A percentile compares a stretch with the other conserved stretches of the same genome.
Conservation (phyloP, 164 flowering plant genomes). For the Amborella trichopoda region DNA sequence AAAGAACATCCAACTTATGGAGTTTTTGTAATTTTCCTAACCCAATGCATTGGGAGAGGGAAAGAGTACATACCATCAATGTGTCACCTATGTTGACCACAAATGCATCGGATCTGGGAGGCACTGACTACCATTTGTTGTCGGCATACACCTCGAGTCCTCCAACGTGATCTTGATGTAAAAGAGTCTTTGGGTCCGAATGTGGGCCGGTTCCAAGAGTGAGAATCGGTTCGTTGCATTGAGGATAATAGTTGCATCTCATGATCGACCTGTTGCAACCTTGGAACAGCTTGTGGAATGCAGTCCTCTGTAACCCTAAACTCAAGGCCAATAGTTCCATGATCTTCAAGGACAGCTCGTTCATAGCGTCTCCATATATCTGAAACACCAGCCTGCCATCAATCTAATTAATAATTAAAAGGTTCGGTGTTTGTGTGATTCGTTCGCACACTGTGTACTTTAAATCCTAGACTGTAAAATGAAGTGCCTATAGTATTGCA, state of each 20-base stretch:
- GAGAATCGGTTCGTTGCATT: constrained; percentile 46
- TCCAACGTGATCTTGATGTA: constrained; percentile 62
- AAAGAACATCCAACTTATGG: no score
- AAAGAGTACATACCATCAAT: constrained; percentile 37
- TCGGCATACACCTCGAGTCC: constrained; percentile 61
- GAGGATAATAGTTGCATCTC: constrained; percentile 65
- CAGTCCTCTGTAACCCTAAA: constrained; percentile 30
- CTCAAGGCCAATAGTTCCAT: constrained; percentile 67
- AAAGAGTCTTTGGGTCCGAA: constrained; percentile 72
- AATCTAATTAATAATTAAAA: not conserved
- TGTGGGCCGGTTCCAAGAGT: constrained; percentile 80
- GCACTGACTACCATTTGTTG: constrained; percentile 40
- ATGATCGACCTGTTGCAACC: constrained; percentile 55
- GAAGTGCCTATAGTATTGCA: no score
- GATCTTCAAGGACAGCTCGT: constrained; percentile 35
- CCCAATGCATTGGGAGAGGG: not conserved
- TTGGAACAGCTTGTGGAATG: constrained; percentile 39
- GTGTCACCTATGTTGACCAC: constrained; percentile 78
- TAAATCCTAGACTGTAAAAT: no score
- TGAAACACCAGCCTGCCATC: constrained; percentile 40
- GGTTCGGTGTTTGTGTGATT: not conserved
- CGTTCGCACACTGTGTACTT: no score
- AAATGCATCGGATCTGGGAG: constrained; percentile 43
- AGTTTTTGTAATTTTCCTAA: not conserved
- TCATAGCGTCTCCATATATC: constrained; percentile 53